Base-by-base conservation (phyloP, 225 moss, liverwort and hornwort genomes). In the Asterella californica region DNA sequence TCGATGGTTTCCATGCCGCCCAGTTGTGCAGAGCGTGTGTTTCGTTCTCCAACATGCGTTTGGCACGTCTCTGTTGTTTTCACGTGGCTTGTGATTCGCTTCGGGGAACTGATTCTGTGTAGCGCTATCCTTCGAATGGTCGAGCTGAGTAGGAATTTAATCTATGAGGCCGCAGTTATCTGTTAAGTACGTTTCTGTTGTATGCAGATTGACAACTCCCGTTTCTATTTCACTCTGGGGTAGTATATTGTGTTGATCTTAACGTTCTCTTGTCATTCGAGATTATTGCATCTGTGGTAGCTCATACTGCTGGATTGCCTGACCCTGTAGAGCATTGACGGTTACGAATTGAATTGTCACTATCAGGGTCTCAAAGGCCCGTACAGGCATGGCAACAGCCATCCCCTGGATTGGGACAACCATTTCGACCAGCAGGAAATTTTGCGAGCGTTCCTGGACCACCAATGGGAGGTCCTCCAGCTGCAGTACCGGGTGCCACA, bases 361-460 rank as follows among this genome's bases (percentile, higher is more conserved):
- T 63, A 68, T 63, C 79, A 83, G 87, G 84, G 19, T 38, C 77
- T 34, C 82, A 80, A 34, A 80, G 71, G 77, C 78, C 80, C 62
- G 74, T 70, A 48, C 84, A 80, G 59, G 69, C 73, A 65, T 82
- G 82, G 84, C 82, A 79, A 75, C 87, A 84, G 76, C 60, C 79
- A 34, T 19, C 80, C 42, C 66, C 83, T 61, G 83, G 81, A 71
- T 5, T 72, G 29, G 77, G 34, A 29, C 82, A 82, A 74, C 76
- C 81, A 75, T 80, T 75, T 65, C 82, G 87, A 0, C 73, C 87
- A 61, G 76, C 82, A 57, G 87, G 84, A 79, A 80, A 74, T 78
- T 80, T 80, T 77, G 73, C 74, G 22, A 78, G 60, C 38, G 77
- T 37, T 60, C 80, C 82, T 59, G 83, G 83, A 21, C 68, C 29